phyloP scores from a whole-genome alignment of 192 early-diverging fungal genomes.

The Gaertneriomyces semiglobifer region DNA sequence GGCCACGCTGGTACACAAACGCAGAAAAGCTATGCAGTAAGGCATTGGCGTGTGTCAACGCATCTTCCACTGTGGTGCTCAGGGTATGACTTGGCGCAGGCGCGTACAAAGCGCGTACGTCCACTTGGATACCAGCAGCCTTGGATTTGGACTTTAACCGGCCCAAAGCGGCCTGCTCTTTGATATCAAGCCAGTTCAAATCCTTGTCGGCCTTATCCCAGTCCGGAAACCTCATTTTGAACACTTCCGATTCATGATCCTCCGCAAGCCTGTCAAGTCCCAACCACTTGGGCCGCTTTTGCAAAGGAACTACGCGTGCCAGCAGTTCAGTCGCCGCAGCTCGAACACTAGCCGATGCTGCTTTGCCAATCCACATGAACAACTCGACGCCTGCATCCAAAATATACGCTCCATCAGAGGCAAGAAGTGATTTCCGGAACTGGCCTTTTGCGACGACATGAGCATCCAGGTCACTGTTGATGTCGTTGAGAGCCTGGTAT shows the following conservation, averaged over 20 bases:
- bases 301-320: constrained; percentile 29
- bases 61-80: constrained; percentile 17
- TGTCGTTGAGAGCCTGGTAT: constrained; percentile 26
- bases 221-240: constrained; percentile 50
- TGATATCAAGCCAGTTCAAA: constrained; percentile 31
- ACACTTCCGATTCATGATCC: constrained; percentile 44
- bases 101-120: constrained; percentile 48
- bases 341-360: constrained; percentile 16
- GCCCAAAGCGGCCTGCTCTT: neutral
- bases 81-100: constrained; percentile 22
- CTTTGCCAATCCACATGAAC: constrained; percentile 51
- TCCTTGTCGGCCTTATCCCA: constrained; percentile 33
- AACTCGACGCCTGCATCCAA: constrained; percentile 48
- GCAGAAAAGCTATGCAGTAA: constrained; percentile 30
- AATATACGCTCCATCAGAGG: constrained; percentile 39
- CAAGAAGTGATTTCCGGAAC: constrained; percentile 29
- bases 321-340: constrained; percentile 38
- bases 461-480: constrained; percentile 24
- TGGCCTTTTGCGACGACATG: constrained; percentile 36
- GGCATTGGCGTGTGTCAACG: constrained; percentile 33
- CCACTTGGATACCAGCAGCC: constrained; percentile 27
- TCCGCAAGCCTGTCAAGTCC: constrained; percentile 36
- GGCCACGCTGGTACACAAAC: constrained; percentile 45
- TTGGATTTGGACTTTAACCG: neutral
- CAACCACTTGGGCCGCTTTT: constrained; percentile 41